Base-by-base conservation (phyloP, 257 asterid genomes). In the Scutellaria barbata region DNA sequence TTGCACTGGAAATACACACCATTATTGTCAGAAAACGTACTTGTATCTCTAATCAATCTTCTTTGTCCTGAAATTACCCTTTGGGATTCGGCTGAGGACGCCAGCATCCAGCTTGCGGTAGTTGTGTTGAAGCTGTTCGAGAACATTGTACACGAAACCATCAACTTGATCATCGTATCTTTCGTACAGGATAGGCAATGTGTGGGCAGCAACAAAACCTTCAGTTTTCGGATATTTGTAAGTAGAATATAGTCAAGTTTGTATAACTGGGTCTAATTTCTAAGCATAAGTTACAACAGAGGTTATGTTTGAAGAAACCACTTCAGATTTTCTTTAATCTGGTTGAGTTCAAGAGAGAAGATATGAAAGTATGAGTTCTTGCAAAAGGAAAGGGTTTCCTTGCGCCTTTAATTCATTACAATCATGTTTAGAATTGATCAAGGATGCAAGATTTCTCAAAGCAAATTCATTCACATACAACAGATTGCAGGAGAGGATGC, bases 121-220 rank as follows among this genome's bases (percentile, higher is more conserved):
- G 48, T 84, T 84, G 78, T 80, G 81, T 51, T 68, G 87, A 59
- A 91, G 80, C 80, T 83, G 87, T 1, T 78, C 85, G 12, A 94
- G 56, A 20, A 75, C 82, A 40, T 76, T 81, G 51, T 63, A 45
- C 33, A 86, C 83, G 25, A 90, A 91, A 42, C 81, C 85, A 66
- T 94, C 97, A 0, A 94, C 70, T 80, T 90, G 70, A 68, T 94
- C 88, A 2, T 90, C 95, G n/a, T 94, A 90, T 79, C 76, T 80
- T 58, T 90, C 98, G 8, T 93, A 93, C 77, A 93, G 56, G 40
- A 85, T 81, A 0, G 98, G 98, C 60, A 90, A 78, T 30, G 89
- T 85, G 81, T 90, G 97, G 7, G 96, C 98, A 12, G 85, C 90
- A 66, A 93, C 84, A 76, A 90, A 89, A 79, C 97, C 97, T 90